Evolutionary conservation across 2,329 filamentous ascomycete species (phyloP).

Genomic region (Nectriaceae sp.): DNA sequence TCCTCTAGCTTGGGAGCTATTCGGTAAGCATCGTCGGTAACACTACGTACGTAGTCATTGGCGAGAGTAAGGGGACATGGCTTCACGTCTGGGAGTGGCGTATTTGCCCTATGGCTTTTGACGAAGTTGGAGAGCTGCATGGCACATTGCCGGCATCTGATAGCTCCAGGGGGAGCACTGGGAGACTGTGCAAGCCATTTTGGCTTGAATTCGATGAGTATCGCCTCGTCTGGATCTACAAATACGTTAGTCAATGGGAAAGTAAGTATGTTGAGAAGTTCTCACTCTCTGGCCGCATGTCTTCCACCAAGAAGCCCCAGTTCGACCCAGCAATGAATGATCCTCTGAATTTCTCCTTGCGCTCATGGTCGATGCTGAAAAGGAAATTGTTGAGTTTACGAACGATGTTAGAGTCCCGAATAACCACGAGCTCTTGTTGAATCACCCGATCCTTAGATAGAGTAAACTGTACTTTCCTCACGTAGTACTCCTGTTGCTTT

Average conservation of each 20-base stretch:
- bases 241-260: constrained; percentile 7
- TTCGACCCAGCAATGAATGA: constrained; percentile 56
- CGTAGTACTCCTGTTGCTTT: constrained; percentile 39
- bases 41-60: constrained; percentile 47
- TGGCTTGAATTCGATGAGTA: constrained; percentile 75
- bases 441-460: constrained; percentile 35
- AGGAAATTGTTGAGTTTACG: constrained; percentile 56
- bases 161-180: constrained; percentile 62
- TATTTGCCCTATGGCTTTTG: constrained; percentile 34
- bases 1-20: constrained; percentile 40
- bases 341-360: constrained; percentile 48
- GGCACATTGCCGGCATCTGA: constrained; percentile 76
- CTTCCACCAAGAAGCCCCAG: constrained; percentile 70
- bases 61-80: constrained; percentile 69
- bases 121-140: constrained; percentile 41
- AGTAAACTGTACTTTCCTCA: constrained; percentile 35
- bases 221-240: constrained; percentile 30
- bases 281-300: constrained; percentile 57
- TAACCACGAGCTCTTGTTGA: constrained; percentile 40
- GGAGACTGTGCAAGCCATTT: constrained; percentile 83
- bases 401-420: constrained; percentile 38
- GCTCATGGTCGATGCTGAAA: constrained; percentile 45
- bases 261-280: neutral
- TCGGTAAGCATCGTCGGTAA: constrained; percentile 44
- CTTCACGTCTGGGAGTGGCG: constrained; percentile 39